phyloP scores from a whole-genome alignment of 176 grass and related monocot species.

The Musa troglodytarum region DNA sequence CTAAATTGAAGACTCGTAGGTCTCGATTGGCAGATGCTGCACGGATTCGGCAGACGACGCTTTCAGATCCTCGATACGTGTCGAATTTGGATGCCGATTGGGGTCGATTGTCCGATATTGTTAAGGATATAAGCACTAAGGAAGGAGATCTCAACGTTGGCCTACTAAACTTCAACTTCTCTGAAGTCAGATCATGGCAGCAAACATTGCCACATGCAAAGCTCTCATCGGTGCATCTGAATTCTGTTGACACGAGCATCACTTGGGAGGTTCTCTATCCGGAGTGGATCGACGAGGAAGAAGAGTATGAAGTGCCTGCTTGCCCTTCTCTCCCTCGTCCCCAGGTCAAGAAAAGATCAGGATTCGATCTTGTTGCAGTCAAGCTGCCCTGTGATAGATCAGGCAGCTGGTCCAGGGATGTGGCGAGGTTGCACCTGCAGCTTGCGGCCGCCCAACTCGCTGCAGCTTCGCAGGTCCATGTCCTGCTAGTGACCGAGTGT shows the following conservation, averaged over 20 bases:
- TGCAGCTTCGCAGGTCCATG: not conserved
- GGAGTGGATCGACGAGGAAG: constrained; percentile 2
- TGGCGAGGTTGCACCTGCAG: too few species aligned
- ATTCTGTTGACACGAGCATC: not conserved
- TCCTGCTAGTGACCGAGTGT: not conserved
- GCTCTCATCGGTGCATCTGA: not conserved
- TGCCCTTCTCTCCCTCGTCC: constrained; percentile 2
- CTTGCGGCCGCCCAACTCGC: not conserved
- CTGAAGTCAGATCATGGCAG: not conserved
- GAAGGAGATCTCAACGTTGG: not conserved
- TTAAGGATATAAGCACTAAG: not conserved
- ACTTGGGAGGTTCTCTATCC: constrained; percentile 3
- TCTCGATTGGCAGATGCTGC: not conserved
- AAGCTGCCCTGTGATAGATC: too few species aligned
- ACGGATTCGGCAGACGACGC: not conserved
- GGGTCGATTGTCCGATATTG: not conserved
- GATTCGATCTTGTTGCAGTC: not conserved
- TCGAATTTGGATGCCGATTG: not conserved
- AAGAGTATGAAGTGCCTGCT: not conserved
- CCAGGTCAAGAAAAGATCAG: not conserved
- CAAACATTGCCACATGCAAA: not conserved
- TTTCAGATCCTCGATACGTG: not conserved
- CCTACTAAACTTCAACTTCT: constrained; percentile 7
- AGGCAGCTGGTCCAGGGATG: too few species aligned
- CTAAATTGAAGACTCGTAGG: not conserved